Evolutionary conservation across 192 early-diverging fungal species (phyloP).

Genomic region (Phycomyces nitens): DNA sequence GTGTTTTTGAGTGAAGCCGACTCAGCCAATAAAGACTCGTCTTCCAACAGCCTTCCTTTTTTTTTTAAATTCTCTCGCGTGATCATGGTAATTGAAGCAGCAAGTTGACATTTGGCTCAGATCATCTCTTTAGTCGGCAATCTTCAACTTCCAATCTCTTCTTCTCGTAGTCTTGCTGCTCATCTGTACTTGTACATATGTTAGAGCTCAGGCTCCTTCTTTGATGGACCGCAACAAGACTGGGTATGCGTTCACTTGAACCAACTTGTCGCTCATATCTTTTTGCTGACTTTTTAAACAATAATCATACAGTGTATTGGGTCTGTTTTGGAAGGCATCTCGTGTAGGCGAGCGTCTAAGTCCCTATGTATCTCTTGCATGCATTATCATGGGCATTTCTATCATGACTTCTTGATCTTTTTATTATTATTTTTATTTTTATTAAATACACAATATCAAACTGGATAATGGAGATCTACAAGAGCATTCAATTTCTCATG

Average conservation of each 20-base stretch:
- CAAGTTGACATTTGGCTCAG: too few species aligned
- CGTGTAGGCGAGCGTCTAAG: conserved; percentile 92
- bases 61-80: too few species aligned
- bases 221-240: conserved; percentile 86
- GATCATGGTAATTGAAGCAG: too few species aligned
- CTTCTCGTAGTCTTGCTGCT: conserved; percentile 86
- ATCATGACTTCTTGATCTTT: conserved; percentile 42
- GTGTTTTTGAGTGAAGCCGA: too few species aligned
- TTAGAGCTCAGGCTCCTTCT: conserved; percentile 84
- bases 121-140: conserved; percentile 66
- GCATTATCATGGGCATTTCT: conserved; percentile 80
- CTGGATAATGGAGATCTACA: conserved; percentile 6
- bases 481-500: conserved; percentile 5
- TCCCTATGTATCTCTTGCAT: conserved; percentile 91
- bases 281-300: too few species aligned
- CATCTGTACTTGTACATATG: conserved; percentile 97
- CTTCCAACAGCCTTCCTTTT: too few species aligned
- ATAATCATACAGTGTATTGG: conserved; percentile 52
- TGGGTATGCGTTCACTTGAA: conserved; percentile 44
- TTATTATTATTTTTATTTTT: conserved; percentile 1
- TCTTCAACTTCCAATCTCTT: conserved; percentile 95
- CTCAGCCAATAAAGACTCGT: too few species aligned
- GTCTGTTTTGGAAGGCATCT: conserved; percentile 94
- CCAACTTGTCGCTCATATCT: neutral
- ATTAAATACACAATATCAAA: neutral